Conservation (phyloP, 2,329 filamentous ascomycete genomes). For the Basipetospora chlamydospora region DNA sequence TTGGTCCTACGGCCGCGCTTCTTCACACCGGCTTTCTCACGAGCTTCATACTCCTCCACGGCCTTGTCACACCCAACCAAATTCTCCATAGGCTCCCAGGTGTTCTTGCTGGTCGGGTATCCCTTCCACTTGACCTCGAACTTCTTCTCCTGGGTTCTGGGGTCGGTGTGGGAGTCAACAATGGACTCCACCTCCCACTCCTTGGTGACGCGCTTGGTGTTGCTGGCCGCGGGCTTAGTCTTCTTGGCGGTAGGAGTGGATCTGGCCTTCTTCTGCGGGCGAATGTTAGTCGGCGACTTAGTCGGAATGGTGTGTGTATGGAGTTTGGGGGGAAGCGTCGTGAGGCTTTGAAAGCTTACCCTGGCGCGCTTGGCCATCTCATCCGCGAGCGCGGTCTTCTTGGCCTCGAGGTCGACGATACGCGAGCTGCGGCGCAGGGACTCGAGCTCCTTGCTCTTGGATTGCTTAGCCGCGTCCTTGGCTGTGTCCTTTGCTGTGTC, state of each 20-base stretch:
- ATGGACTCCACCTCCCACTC: constrained; percentile 35
- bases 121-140: constrained; percentile 42
- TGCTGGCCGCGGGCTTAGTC: no score
- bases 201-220: no score
- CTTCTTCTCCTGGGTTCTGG: constrained; percentile 18
- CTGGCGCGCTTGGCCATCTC: background rate
- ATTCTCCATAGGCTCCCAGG: constrained; percentile 37
- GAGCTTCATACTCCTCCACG: constrained; percentile 22
- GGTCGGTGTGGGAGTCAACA: constrained; percentile 22
- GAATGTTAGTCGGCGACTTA: no score
- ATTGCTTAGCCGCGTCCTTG: background rate
- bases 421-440: background rate
- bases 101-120: constrained; percentile 27
- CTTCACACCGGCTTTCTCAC: constrained; percentile 2
- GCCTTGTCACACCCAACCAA: constrained; percentile 22
- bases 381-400: background rate
- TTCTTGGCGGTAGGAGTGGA: no score
- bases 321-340: background rate
- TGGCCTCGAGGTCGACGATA: background rate
- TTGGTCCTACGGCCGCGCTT: constrained; percentile 9
- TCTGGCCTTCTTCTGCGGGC: no score
- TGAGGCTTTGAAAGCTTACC: background rate
- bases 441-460: background rate
- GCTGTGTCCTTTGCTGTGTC: background rate
- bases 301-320: no score